Evolutionary conservation across 2,329 filamentous ascomycete genomes (phyloP), one percentile per base, ranked within the genome.

Genomic region (Chalara sp.): DNA sequence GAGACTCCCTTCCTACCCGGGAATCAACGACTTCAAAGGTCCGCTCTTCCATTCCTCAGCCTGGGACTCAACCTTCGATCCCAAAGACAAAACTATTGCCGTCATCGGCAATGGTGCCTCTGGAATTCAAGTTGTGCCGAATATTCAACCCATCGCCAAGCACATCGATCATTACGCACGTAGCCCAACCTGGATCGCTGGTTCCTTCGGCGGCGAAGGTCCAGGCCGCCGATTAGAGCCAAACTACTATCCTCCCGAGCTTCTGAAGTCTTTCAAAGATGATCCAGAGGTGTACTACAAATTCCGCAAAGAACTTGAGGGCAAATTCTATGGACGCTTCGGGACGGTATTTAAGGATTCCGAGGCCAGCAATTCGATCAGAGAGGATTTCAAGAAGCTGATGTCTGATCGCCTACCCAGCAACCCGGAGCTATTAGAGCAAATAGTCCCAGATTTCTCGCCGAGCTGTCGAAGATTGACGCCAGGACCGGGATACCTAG

Each of bases 321-420:
- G 75, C 28, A 78, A 78, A 42, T 88, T 84, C 64, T 89, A 81
- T 73, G 70, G 78, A 6, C 70, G 74, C 0, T 82, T 83, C 53
- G 63, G 66, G 0, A 68, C 70, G 0, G 76, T 82, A 50, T 76
- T 86, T 55, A 0, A 81, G 45, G 71, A 64, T 44, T 67, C 67
- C 1, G 56, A 59, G 1, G 65, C 71, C 62, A 71, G 72, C 61
- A 53, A 60, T 21, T 44, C 53, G 31, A 56, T 66, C n/a, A 60
- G 67, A 30, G 55, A 57, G 12, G 45, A 60, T 10, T 74, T 72
- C 56, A 60, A 60, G 8, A 55, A 54, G 1, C 59, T 66, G 37
- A 77, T 76, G 72, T 61, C 60, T 28, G 53, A 66, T 46, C 66
- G 68, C 3, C 65, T 78, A 5, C 54, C 63, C 21, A 56, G 64